Base-by-base conservation (phyloP, 2,329 filamentous ascomycete genomes). In the Gliomastix tumulicola region DNA sequence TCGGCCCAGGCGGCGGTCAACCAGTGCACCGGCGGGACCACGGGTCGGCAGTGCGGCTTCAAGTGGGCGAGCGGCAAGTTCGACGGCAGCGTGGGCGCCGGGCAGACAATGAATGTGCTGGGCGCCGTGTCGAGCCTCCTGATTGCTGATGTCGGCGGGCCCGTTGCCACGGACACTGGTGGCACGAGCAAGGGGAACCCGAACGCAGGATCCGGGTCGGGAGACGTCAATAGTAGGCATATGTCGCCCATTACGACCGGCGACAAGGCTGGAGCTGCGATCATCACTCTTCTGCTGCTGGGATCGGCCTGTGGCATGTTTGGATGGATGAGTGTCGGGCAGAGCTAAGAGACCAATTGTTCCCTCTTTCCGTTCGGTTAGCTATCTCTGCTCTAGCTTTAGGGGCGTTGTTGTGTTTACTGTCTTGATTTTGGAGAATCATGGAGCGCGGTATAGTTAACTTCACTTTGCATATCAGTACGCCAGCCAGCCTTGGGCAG, bases 1-100 rank as follows among this genome's bases (percentile, higher is more conserved):
- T 82, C 80, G 2, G 65, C 81, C 6, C 40, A 65, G 37, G 79
- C 71, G 0, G 83, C 80, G 1, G 72, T 76, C 2, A 66, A 65
- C 28, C 71, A 76, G 41, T 88, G 82, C 55, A 76, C 71, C 0
- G 78, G 75, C 7, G 79, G 76, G 4, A 56, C 59, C 2, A 66
- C 69, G 8, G 69, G 75, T 9, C 69, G 71, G n/a, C 66, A 67
- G 20, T 87, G 83, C 49, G 77, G 79, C 10, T 74, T 82, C 44
- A 70, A 70, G 47, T 86, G 82, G 82, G 32, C 38, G 15, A 31
- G 19, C 3, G 62, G 57, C 3, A 49, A 48, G 6, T 76, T 41
- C n/a, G 71, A 76, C 43, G 67, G 68, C 21, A 69, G 62, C 36
- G 63, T 56, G 6, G 70, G 73, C 23, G 68, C 73, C 35, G 71